Evolutionary conservation across 192 early-diverging fungal genomes (phyloP), one percentile per base, ranked within the genome.

Genomic region (Neocallimastix lanati): DNA sequence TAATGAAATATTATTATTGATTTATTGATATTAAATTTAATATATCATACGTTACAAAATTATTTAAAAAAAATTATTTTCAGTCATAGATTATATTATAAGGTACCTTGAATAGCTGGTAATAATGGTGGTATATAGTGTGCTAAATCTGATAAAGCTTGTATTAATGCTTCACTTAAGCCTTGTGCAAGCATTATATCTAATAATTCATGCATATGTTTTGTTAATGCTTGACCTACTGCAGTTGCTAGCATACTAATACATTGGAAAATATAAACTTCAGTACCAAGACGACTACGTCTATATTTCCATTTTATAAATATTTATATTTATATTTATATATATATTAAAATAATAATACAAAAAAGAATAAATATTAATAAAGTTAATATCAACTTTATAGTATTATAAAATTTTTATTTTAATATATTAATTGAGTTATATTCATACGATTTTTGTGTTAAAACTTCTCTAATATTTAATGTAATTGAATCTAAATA

Each of bases 131-230:
- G 91, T 81, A 97, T 96, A 85, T 93, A 88, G 76, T 85, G 87
- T 79, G 92, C 91, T 35, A 99, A 84, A 67, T 95, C 90, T 21
- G 87, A 86, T 80, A 99, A 85, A 13, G 96, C 92, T 76, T 92
- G 86, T n/a, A 91, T 90, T 77, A 99, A 84, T 33, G 92, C 86
- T 77, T 94, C 90, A 80, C 89, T 95, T 37, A 98, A 85, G 28
- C 96, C 96, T 25, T 91, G 88, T 7, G 92, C 88, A 81, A 99
- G 97, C 93, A 99, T 96, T 78, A 94, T 85, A 79, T 97, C 95
- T 76, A 98, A 81, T 25, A 98, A 82, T 28, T 93, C 94, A 78
- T 93, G 92, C 88, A 97, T 88, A 82, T 96, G 89, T 79, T 93
- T 93, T 0, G 93, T 95, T 76, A 97, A 85, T 11, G 92, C 94